Percentiles rank a stretch among this genome's conserved stretches.
phyloP scores from a whole-genome alignment of 306 rosid species.

The Prunus mira region DNA sequence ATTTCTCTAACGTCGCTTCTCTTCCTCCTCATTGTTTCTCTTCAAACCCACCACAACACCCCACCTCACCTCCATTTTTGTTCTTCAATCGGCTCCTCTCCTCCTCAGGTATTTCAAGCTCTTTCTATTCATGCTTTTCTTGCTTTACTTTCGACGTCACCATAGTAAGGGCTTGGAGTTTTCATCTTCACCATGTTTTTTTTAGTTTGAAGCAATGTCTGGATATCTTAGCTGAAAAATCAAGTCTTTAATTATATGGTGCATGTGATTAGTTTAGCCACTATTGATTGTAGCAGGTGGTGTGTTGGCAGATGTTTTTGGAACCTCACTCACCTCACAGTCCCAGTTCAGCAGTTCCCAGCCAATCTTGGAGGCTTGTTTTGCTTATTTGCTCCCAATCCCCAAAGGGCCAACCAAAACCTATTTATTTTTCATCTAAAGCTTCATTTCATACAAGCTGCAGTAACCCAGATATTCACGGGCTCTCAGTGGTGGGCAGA shows the following conservation, averaged over 20 bases:
- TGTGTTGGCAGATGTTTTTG: background rate
- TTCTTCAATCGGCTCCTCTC: background rate
- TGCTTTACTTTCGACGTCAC: no score
- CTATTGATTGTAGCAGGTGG: background rate
- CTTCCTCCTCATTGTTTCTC: background rate
- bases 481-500: background rate
- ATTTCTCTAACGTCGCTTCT: background rate
- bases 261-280: no score
- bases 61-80: background rate
- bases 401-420: background rate
- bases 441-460: background rate
- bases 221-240: no score
- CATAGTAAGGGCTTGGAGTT: no score
- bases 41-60: background rate
- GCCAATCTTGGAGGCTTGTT: background rate
- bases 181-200: no score
- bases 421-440: background rate
- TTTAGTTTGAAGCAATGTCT: no score
- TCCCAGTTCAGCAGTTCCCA: background rate
- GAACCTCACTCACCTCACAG: background rate
- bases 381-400: background rate
- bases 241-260: no score
- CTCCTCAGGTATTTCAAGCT: background rate
- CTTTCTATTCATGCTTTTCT: no score
- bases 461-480: background rate